Conservation (phyloP, 495 filamentous ascomycete species). For the Glutinoglossum americanum region DNA sequence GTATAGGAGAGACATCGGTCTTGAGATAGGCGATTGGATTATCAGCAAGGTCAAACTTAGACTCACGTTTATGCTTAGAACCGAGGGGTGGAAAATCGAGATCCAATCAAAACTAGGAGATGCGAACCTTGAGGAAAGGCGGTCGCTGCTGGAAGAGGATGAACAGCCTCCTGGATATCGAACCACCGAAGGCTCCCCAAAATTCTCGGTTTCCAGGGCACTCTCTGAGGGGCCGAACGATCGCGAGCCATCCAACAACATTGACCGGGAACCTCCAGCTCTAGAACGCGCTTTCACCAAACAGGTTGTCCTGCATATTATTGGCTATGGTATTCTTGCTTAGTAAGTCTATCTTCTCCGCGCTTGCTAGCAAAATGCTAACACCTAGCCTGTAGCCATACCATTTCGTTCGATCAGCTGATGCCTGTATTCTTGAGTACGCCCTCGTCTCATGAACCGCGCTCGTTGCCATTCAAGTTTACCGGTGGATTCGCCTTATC, state of each 20-base stretch:
- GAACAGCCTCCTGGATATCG: conserved; percentile 41
- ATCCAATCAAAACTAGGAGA: conserved; percentile 14
- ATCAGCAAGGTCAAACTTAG: conserved; percentile 24
- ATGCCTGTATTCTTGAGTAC: conserved; percentile 84
- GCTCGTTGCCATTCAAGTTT: conserved; percentile 66
- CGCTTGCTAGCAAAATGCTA: conserved; percentile 2
- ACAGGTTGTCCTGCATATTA: conserved; percentile 63
- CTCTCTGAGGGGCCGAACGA: neutral
- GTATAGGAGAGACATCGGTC: conserved; percentile 47
- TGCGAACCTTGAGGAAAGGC: conserved; percentile 19
- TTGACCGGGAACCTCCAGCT: conserved; percentile 9
- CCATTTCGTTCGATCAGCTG: conserved; percentile 83
- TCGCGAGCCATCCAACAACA: neutral
- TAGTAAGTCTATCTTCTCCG: conserved; percentile 44
- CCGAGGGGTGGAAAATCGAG: neutral
- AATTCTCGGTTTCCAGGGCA: conserved; percentile 11
- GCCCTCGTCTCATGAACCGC: conserved; percentile 28
- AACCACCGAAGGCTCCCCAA: conserved; percentile 32
- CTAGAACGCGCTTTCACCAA: conserved; percentile 43
- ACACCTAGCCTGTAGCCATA: conserved; percentile 37
- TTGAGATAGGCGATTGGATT: conserved; percentile 58
- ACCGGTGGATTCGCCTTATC: conserved; percentile 64
- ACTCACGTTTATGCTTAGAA: conserved; percentile 3
- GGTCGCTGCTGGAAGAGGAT: conserved; percentile 26
- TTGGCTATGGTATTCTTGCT: conserved; percentile 80